Conservation (phyloP, 169 alveolate genomes). For the Eimeria tenella region DNA sequence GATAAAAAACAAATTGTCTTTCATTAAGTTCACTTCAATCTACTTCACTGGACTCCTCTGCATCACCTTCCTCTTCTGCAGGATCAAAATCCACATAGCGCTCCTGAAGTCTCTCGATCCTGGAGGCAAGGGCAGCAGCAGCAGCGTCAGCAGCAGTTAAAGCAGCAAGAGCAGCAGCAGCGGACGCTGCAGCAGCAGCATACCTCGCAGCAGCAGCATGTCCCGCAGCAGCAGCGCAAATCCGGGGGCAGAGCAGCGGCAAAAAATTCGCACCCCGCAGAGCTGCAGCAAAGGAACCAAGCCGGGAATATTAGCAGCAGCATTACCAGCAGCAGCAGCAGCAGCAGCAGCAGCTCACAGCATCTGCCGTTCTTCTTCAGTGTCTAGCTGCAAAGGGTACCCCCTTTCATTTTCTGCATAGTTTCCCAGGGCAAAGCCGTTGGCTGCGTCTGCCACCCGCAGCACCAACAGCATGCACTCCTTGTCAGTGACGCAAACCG, state of each 20-base stretch:
- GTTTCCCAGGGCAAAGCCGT: slow-evolving; percentile 61
- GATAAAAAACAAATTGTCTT: background rate
- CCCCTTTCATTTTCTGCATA: background rate
- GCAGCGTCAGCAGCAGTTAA: background rate
- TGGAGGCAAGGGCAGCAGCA: background rate
- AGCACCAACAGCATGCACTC: slow-evolving; percentile 57
- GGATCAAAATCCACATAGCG: slow-evolving; percentile 21
- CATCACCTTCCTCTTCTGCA: background rate
- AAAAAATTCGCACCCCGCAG: too few species aligned
- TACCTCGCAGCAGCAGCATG: too few species aligned
- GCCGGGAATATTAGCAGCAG: background rate
- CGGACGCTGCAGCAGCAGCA: background rate
- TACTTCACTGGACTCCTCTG: background rate
- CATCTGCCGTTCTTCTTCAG: slow-evolving; percentile 3
- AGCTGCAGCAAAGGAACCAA: background rate
- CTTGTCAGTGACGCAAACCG: slow-evolving; percentile 61
- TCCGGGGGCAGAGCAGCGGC: too few species aligned
- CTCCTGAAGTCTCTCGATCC: slow-evolving; percentile 39
- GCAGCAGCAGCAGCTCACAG: background rate
- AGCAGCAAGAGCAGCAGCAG: background rate
- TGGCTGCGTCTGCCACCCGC: slow-evolving; percentile 56
- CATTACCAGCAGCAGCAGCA: background rate
- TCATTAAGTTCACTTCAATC: background rate
- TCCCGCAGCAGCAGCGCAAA: background rate
- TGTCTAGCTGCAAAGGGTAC: slow-evolving; percentile 11